Base-by-base conservation (phyloP, 202 grass and related monocot species). In the Schoenoplectus triqueter region DNA sequence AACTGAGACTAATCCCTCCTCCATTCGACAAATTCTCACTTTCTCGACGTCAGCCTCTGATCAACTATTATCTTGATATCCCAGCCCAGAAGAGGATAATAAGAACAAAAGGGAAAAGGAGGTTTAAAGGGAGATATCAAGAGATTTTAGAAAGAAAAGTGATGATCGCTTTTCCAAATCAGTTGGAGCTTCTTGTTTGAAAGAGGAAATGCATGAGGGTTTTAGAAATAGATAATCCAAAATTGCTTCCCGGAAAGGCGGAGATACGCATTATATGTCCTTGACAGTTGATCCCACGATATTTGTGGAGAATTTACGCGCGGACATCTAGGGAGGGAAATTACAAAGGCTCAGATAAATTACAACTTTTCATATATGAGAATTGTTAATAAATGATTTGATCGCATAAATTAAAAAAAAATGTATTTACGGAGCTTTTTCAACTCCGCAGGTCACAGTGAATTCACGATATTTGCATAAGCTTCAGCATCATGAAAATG, bases 21-120 rank as follows among this genome's bases (percentile, higher is more conserved):
- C 89, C 18, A 19, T 80, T 68, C 64, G 82, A 41, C 48, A 54
- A 84, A 86, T 75, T 85, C 92, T 86, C 89, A 94, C 91, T 17
- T 49, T 63, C 14, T 20, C 82, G n/a, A 41, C 67, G 15, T 47
- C 19, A 56, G 6, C 39, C 54, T 42, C 78, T 42, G 6, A 60
- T 17, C 3, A 60, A 46, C 39, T 51, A 69, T n/a, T 44, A 42
- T 42, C 42, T 83, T 47, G 42, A 81, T 57, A 41, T 57, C 2
- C 4, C 51, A 20, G 7, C 69, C 50, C 45, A 73, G 2, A 73
- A 40, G 51, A 55, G 50, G 19, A 76, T 40, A 56, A 76, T 20
- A 56, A 76, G 10, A 8, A 31, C 31, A 70, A 70, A 0, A 7
- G 4, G 14, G 1, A 54, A 68, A 60, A 78, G 41, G 51, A 55